Evolutionary conservation across 768 basidiomycete genomes (phyloP).

Genomic region (Inosperma sp.): DNA sequence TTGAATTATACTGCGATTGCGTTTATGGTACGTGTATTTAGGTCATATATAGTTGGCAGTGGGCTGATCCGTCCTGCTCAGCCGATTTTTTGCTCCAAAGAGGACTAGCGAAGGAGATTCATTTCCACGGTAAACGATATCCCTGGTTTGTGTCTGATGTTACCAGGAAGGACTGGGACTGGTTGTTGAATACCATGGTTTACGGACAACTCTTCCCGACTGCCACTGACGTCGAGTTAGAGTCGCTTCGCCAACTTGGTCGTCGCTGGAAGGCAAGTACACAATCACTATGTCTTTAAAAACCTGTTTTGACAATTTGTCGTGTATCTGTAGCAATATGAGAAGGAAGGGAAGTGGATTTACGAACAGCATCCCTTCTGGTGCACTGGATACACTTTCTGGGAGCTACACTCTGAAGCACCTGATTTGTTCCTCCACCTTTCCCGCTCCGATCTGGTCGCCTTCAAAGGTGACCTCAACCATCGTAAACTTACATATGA

Average conservation of each 20-base stretch:
- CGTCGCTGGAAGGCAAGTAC: conserved; percentile 77
- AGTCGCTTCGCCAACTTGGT: conserved; percentile 76
- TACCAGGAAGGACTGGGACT: conserved; percentile 91
- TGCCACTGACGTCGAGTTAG: conserved; percentile 71
- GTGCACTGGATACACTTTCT: conserved; percentile 96
- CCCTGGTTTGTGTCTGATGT: conserved; percentile 95
- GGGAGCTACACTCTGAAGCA: conserved; percentile 79
- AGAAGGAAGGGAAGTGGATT: conserved; percentile 87
- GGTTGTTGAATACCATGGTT: conserved; percentile 84
- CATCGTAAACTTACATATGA: conserved; percentile 89
- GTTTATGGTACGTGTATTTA: conserved; percentile 66
- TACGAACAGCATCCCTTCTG: conserved; percentile 94
- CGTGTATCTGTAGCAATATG: conserved; percentile 66
- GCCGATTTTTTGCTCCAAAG: conserved; percentile 94
- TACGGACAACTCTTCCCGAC: conserved; percentile 91
- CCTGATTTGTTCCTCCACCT: conserved; percentile 92
- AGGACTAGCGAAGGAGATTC: conserved; percentile 77
- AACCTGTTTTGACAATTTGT: conserved; percentile 5
- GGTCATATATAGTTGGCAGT: not conserved
- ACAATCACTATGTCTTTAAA: not conserved
- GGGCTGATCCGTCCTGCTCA: conserved; percentile 15
- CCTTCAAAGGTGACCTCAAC: conserved; percentile 94
- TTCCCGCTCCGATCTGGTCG: conserved; percentile 82
- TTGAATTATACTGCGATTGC: conserved; percentile 84
- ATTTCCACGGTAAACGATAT: conserved; percentile 94